Evolutionary conservation across 75 land plant genomes (phyloP).

Genomic region (Pinus tabuliformis): DNA sequence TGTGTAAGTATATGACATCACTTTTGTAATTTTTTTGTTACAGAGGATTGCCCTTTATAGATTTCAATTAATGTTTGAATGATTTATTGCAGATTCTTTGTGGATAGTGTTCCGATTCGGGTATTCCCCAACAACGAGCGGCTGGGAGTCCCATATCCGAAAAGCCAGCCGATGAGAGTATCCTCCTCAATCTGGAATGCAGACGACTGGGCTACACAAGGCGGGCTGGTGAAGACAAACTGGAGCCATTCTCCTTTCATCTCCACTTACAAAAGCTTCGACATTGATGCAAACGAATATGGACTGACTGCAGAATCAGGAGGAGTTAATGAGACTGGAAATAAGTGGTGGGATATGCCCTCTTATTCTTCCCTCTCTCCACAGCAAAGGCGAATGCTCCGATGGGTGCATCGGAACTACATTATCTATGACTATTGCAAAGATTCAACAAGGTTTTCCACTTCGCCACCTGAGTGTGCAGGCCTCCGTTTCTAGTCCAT

Average conservation of each 20-base stretch:
- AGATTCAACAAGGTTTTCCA: conserved; percentile 49
- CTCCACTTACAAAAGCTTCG: neutral
- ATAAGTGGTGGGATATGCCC: too few relatives aligned
- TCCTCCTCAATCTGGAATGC: conserved; percentile 24
- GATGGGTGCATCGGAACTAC: conserved; percentile 57
- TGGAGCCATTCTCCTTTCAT: conserved; percentile 28
- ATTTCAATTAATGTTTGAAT: too few relatives aligned
- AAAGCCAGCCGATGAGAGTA: neutral
- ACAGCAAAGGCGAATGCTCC: conserved; percentile 45
- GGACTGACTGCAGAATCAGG: too few relatives aligned
- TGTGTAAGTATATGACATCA: conserved; percentile 12
- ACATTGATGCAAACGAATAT: too few relatives aligned
- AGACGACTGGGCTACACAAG: conserved; percentile 30
- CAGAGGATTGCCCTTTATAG: too few relatives aligned
- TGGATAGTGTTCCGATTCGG: conserved; percentile 24
- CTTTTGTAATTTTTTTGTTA: too few relatives aligned
- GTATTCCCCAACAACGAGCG: conserved; percentile 12
- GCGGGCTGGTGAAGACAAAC: conserved; percentile 14
- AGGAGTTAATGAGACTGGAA: too few relatives aligned
- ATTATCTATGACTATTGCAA: conserved; percentile 70
- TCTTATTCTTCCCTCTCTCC: conserved; percentile 14
- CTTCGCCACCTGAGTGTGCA: conserved; percentile 61
- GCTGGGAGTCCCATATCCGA: neutral
- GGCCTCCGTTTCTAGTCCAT: too few relatives aligned
- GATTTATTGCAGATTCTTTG: neutral